phyloP scores from a whole-genome alignment of 148 eudicot genomes.

The Dysphania ambrosioides region DNA sequence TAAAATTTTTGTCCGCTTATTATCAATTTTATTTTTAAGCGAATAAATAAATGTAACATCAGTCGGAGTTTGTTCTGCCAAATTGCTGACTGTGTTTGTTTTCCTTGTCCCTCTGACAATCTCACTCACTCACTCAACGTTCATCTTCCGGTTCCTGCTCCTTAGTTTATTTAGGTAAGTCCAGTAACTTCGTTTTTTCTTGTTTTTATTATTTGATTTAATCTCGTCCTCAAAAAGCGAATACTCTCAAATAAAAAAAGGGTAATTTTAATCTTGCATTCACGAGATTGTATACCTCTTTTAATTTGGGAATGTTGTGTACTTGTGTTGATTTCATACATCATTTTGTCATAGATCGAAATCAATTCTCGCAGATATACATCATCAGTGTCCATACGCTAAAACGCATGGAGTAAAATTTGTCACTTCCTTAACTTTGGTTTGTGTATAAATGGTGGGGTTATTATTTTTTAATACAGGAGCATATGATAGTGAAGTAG shows the following conservation, averaged over 20 bases:
- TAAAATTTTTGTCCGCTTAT: conserved; percentile 14
- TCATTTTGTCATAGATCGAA: not conserved
- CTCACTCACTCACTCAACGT: conserved; percentile 41
- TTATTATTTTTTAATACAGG: conserved; percentile 44
- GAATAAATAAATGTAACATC: not conserved
- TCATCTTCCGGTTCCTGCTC: conserved; percentile 40
- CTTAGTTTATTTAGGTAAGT: conserved; percentile 93
- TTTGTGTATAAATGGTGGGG: not conserved
- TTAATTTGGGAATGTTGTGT: not conserved
- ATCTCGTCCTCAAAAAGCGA: conserved; percentile 4
- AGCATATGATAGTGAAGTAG: conserved; percentile 86
- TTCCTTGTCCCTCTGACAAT: conserved; percentile 41
- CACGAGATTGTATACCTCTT: conserved; percentile 11
- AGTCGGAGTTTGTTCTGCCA: conserved; percentile 25
- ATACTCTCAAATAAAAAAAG: no score
- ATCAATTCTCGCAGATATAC: no score
- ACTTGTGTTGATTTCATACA: not conserved
- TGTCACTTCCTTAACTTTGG: no score
- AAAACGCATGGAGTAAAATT: no score
- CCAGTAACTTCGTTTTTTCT: conserved; percentile 5
- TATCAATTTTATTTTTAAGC: conserved; percentile 1
- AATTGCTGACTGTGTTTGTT: conserved; percentile 51
- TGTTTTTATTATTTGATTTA: not conserved
- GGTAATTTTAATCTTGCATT: not conserved
- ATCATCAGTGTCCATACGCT: no score